Percentiles rank a stretch among this genome's conserved stretches.
phyloP scores from a whole-genome alignment of 352 stramenopile genomes.

The Pythium sukuiense region DNA sequence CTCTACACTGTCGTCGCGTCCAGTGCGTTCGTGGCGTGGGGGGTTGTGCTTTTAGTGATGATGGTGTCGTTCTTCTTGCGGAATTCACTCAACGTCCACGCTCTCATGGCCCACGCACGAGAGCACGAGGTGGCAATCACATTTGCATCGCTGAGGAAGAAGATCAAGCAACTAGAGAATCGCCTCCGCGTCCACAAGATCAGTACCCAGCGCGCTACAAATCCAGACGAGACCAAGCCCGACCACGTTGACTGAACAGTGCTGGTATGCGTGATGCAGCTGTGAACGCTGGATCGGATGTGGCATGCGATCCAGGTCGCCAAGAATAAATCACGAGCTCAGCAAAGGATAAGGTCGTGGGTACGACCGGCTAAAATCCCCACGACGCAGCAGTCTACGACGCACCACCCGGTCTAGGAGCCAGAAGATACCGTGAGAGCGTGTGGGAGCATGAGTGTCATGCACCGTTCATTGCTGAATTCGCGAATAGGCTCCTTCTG shows the following conservation, averaged over 20 bases:
- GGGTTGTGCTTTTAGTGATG: constrained; percentile 32
- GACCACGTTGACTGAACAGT: not conserved
- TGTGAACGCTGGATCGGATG: no score
- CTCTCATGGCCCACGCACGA: constrained; percentile 42
- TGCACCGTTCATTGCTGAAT: not conserved
- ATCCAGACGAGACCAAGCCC: not conserved
- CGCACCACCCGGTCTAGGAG: no score
- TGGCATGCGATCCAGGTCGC: not conserved
- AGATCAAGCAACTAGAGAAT: constrained; percentile 68
- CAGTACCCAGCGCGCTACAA: not conserved
- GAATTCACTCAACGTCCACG: constrained; percentile 54
- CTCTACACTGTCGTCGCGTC: constrained; percentile 39
- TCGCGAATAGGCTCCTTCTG: not conserved
- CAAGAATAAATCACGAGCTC: not conserved
- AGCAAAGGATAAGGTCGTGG: not conserved
- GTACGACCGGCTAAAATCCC: not conserved
- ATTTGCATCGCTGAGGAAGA: constrained; percentile 52
- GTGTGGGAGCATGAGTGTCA: not conserved
- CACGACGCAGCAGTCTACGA: no score
- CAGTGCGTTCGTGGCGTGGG: constrained; percentile 44
- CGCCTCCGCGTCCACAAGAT: constrained; percentile 54
- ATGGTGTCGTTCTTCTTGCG: constrained; percentile 50
- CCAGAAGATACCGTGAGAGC: not conserved
- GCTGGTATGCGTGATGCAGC: no score
- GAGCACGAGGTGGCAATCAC: constrained; percentile 52